Base-by-base conservation (phyloP, 2,329 filamentous ascomycete genomes). In the Didymella lethalis region DNA sequence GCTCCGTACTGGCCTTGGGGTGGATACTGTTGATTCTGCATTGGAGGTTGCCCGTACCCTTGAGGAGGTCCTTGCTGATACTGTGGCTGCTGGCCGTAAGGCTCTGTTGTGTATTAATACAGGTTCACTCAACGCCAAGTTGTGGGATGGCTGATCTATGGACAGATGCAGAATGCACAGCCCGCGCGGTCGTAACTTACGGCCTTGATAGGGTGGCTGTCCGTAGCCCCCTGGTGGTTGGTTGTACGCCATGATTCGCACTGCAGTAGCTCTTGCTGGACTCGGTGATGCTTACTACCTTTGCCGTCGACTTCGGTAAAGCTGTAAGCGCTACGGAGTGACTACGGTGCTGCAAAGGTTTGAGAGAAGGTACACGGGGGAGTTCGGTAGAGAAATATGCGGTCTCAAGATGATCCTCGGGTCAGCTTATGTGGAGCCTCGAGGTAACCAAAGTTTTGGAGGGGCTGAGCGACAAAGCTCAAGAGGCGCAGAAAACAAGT, bases 1-100 rank as follows among this genome's bases (percentile, higher is more conserved):
- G 74, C 71, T 26, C 75, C 75, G 57, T 79, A 78, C 45, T 65
- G 64, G 23, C 62, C 57, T 14, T 66, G 65, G 4, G 64, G 63
- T 45, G 63, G 67, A 51, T 67, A 69, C 28, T 70, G 65, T 36
- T 76, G 67, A 16, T 74, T 69, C 49, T 76, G 72, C 61, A 72
- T 68, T 56, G 66, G 69, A 31, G 65, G 75, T 56, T 77, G 78
- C 38, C 76, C 55, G 61, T 68, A 69, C 25, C 66, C 50, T 67
- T 59, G 56, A 14, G 49, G 55, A 44, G 43, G 45, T 26, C 46
- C 68, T 46, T 66, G 68, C 59, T 71, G 71, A 8, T 66, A 66
- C 59, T 72, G 69, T 52, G 63, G 62, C 25, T 65, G 69, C 41
- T 59, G 56, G 41, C 56, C 56, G 26, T 59, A 59, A 57, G 68